phyloP scores from a whole-genome alignment of 768 basidiomycete genomes.

The Leccinum truebloodii region DNA sequence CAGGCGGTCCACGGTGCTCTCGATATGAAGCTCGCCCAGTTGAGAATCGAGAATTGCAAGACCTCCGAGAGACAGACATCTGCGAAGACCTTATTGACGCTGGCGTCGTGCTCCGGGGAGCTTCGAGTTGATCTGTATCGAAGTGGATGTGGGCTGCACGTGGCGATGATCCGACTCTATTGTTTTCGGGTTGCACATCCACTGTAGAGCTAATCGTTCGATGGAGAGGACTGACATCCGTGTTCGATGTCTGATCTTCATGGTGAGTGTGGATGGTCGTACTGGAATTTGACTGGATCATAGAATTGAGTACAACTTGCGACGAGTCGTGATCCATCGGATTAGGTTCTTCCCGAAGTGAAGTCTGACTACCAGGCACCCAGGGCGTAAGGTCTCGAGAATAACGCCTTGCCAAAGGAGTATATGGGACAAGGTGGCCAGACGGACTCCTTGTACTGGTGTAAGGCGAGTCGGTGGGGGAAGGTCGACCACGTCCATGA shows the following conservation, averaged over 20 bases:
- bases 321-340: background rate
- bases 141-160: background rate
- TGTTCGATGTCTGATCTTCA: background rate
- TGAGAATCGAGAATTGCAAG: conserved; percentile 17
- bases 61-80: conserved; percentile 16
- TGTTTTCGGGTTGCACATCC: background rate
- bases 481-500: conserved; percentile 5
- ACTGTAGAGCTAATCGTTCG: background rate
- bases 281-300: conserved; percentile 2
- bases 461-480: conserved; percentile 18
- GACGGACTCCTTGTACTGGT: conserved; percentile 16
- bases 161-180: background rate
- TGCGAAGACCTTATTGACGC: conserved; percentile 4
- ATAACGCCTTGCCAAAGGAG: conserved; percentile 17
- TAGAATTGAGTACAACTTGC: background rate
- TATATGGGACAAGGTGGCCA: conserved; percentile 21
- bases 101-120: conserved; percentile 11
- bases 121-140: background rate
- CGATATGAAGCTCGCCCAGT: conserved; percentile 27
- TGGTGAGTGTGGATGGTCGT: background rate
- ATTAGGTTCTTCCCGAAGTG: conserved; percentile 21
- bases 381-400: conserved; percentile 10
- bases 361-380: conserved; percentile 11
- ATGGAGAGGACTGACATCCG: conserved; percentile 4
- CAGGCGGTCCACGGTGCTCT: conserved; percentile 17